Evolutionary conservation across 2,329 filamentous ascomycete species (phyloP), one percentile per base, ranked within the genome.

Genomic region (Nothomitra cinnamomea): DNA sequence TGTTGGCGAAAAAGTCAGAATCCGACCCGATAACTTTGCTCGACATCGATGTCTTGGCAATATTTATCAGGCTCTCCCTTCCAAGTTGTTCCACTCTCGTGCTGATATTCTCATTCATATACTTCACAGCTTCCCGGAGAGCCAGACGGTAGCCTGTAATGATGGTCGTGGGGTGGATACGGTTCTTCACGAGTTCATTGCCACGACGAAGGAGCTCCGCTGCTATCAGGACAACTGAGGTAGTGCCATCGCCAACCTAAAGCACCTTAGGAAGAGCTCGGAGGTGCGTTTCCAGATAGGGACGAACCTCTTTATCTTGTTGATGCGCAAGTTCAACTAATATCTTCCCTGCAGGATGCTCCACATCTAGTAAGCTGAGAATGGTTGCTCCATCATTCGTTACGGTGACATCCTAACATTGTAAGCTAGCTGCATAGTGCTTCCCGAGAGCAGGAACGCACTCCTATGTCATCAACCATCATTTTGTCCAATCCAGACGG

Each of bases 381-480:
- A 98, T 98, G 35, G 92, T 98, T 54, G 92, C 92, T 65, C 92
- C 92, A 70, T 98, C 92, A 71, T 98, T 98, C 60, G 92, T 98
- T 56, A 98, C 92, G 57, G 92, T 98, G 56, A 98, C 92, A 73
- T 98, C 92, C 83, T 87, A 35, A 36, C 10, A 53, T 22, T 56
- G 43, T 60, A 32, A 60, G 65, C 53, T 62, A 56, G 54, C 58
- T 57, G 56, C n/a, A 55, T 24, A 12, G n/a, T 2, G 13, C 7
- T 1, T 3, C 19, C 25, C 12, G 15, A 22, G 19, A 35, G 59
- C 57, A 40, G 56, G 54, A 55, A 63, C 82, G 62, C 79, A 87
- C 84, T 65, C 92, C 92, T 68, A 98, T 96, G 67, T 98, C 92
- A 72, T 98, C 92, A 63, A 98, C 92, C 92, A 98, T 96, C 92